These are phyloP conservation scores for Geoglossum cookeanum DNA, from an alignment of 2,329 filamentous ascomycete species.

Conservation along the genomic window DNA sequence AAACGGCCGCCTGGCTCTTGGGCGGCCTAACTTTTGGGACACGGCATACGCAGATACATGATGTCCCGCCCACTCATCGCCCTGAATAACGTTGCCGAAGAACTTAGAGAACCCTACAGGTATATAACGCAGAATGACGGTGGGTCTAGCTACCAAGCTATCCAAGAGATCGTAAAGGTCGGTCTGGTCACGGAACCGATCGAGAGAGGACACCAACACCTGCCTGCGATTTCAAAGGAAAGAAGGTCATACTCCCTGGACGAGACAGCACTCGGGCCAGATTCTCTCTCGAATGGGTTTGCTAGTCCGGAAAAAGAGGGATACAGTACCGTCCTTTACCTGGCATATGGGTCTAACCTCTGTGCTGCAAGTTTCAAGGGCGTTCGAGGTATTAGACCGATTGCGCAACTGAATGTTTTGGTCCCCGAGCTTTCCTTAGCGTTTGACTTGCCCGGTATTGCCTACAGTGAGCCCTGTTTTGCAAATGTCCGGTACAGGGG, in stretches of 20 bases:
- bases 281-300: not conserved
- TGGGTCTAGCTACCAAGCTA: not conserved
- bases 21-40: not conserved
- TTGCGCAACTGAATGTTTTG: slow-evolving; percentile 64
- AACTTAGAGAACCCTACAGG: too few relatives aligned
- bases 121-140: not conserved
- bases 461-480: slow-evolving; percentile 83
- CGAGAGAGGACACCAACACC: not conserved
- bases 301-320: not conserved
- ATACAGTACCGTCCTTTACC: slow-evolving; percentile 47
- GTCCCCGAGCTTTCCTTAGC: slow-evolving; percentile 60
- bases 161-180: not conserved
- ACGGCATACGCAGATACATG: not conserved
- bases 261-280: not conserved
- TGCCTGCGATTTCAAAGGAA: not conserved
- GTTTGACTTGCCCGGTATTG: slow-evolving; percentile 71
- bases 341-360: slow-evolving; percentile 87
- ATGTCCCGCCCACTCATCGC: not conserved
- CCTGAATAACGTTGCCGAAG: not conserved
- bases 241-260: not conserved
- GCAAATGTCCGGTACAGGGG: slow-evolving; percentile 55
- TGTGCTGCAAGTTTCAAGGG: slow-evolving; percentile 62
- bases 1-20: too few relatives aligned
- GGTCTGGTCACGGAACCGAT: not conserved
- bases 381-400: slow-evolving; percentile 55